A percentile compares a stretch with the other conserved stretches of the same genome.
phyloP scores from a whole-genome alignment of 1,139 yeast species.

The Hyphopichia pseudoburtonii region DNA sequence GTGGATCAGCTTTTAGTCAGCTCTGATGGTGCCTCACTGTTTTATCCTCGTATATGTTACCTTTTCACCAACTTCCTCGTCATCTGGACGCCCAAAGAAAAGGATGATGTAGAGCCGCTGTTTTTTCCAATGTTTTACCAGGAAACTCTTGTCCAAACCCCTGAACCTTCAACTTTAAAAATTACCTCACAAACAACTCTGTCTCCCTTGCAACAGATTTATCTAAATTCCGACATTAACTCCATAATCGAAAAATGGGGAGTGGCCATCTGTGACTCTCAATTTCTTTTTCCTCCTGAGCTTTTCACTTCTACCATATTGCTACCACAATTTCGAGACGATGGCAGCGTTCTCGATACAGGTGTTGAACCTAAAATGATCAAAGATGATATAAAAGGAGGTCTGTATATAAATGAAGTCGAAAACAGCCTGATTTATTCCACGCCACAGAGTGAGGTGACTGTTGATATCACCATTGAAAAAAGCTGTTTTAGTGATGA shows the following conservation, averaged over 20 bases:
- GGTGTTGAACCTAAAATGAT: background rate
- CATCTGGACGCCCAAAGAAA: conserved; percentile 15
- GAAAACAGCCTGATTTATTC: no score
- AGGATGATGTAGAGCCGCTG: conserved; percentile 6
- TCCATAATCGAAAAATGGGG: conserved; percentile 47
- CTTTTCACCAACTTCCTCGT: conserved; percentile 36
- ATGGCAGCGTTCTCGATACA: background rate
- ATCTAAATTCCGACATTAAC: conserved; percentile 21
- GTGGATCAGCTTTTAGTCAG: conserved; percentile 34
- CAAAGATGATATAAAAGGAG: no score
- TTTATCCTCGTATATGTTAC: conserved; percentile 19
- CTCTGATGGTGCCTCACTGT: conserved; percentile 5
- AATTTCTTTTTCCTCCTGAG: conserved; percentile 33
- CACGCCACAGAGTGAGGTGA: no score
- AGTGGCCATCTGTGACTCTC: conserved; percentile 38
- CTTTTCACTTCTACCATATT: conserved; percentile 38
- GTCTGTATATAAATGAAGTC: no score
- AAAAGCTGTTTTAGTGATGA: no score
- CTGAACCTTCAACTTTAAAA: conserved; percentile 18
- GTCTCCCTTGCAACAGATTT: conserved; percentile 8
- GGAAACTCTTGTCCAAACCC: conserved; percentile 13
- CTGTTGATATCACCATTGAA: no score
- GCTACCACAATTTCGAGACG: conserved; percentile 11
- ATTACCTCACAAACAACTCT: conserved; percentile 6
- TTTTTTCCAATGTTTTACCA: conserved; percentile 13